Percentiles rank a stretch among this genome's conserved stretches.
phyloP scores from a whole-genome alignment of 306 rosid species.

The Ormosia emarginata region DNA sequence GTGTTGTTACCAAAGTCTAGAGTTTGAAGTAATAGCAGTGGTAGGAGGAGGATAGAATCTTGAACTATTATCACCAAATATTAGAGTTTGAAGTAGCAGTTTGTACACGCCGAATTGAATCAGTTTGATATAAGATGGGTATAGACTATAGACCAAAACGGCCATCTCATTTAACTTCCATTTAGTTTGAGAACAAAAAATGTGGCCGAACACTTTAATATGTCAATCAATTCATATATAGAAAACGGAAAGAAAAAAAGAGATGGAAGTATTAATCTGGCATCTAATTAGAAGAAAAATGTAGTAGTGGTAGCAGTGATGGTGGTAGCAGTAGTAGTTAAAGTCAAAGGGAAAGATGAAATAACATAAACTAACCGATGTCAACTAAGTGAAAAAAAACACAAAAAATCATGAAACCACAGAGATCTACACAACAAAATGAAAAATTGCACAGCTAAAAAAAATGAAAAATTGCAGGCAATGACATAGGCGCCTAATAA shows the following conservation, averaged over 20 bases:
- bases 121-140: background rate
- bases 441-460: background rate
- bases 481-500: background rate
- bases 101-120: background rate
- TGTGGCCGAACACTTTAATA: background rate
- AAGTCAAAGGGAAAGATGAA: background rate
- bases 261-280: background rate
- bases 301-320: background rate
- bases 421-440: constrained; percentile 16
- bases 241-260: background rate
- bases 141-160: background rate
- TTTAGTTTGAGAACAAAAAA: background rate
- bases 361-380: background rate
- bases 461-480: background rate
- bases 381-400: constrained; percentile 16
- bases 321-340: background rate
- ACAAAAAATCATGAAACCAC: constrained; percentile 9
- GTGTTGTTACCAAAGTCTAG: background rate
- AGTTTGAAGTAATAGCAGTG: background rate
- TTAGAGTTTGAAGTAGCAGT: background rate
- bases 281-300: constrained; percentile 13
- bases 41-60: background rate
- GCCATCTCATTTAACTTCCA: background rate
- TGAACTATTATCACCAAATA: background rate
- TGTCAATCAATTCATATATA: constrained; percentile 8